Conservation (phyloP, 768 basidiomycete species). For the Naganishia vaughanmartiniae region DNA sequence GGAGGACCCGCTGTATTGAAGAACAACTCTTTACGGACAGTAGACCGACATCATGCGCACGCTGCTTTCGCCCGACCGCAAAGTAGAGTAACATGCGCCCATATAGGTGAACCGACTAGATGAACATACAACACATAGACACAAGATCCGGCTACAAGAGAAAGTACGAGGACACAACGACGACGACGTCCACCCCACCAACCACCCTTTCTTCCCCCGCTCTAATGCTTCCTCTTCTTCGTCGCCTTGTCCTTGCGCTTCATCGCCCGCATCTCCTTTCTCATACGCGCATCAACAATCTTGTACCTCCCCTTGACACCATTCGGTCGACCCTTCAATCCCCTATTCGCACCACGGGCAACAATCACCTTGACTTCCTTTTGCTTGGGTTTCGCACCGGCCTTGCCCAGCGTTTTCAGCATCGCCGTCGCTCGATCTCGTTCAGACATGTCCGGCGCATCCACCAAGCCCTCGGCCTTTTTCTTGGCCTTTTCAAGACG, state of each 20-base stretch:
- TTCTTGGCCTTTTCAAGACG: slow-evolving; percentile 87
- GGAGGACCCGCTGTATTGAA: too few species aligned
- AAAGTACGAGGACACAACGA: neutral
- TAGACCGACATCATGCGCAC: too few species aligned
- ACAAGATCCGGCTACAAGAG: slow-evolving; percentile 8
- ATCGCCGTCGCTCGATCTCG: slow-evolving; percentile 91
- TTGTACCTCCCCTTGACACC: slow-evolving; percentile 92
- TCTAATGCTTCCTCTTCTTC: slow-evolving; percentile 34
- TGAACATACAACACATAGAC: neutral
- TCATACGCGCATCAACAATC: slow-evolving; percentile 92
- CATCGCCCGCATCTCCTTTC: slow-evolving; percentile 54
- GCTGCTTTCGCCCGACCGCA: too few species aligned
- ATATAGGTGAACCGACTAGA: neutral
- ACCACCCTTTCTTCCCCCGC: neutral
- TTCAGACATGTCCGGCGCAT: slow-evolving; percentile 77
- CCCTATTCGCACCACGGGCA: slow-evolving; percentile 83
- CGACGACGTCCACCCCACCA: neutral
- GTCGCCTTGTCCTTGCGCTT: slow-evolving; percentile 36
- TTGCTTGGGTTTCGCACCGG: slow-evolving; percentile 57
- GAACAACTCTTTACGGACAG: too few species aligned
- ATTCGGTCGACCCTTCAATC: slow-evolving; percentile 86
- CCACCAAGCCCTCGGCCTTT: slow-evolving; percentile 89
- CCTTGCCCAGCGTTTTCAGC: slow-evolving; percentile 71
- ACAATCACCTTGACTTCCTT: slow-evolving; percentile 79
- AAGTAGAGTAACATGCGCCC: too few species aligned